These are phyloP conservation scores for Prunus armeniaca DNA, from an alignment of 306 rosid genomes.

Conservation along the genomic window DNA sequence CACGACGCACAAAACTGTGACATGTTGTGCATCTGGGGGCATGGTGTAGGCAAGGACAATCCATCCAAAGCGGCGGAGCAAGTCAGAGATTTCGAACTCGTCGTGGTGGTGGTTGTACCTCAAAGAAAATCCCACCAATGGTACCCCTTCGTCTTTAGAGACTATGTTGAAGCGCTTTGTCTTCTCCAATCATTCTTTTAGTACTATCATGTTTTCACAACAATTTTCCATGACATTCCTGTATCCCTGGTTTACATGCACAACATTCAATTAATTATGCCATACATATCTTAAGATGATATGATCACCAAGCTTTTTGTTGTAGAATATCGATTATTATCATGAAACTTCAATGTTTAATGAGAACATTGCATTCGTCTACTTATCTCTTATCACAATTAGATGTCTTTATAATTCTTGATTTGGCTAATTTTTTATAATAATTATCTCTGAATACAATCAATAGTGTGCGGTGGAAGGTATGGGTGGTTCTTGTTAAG, in stretches of 20 bases:
- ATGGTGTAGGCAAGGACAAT: constrained; percentile 92
- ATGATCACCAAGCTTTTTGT: background rate
- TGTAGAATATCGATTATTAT: no score
- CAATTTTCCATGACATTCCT: constrained; percentile 88
- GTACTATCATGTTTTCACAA: constrained; percentile 78
- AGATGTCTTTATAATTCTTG: background rate
- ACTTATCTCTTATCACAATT: background rate
- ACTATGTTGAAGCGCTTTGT: constrained; percentile 64
- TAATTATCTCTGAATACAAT: background rate
- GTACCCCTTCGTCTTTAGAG: constrained; percentile 83
- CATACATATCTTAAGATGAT: background rate
- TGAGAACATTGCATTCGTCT: no score
- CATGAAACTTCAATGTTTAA: no score
- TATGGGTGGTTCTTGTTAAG: no score
- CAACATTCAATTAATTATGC: background rate
- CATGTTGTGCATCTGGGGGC: constrained; percentile 82
- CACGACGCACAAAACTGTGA: constrained; percentile 83
- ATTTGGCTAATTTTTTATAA: background rate
- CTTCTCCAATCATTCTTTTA: constrained; percentile 67
- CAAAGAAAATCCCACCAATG: constrained; percentile 81
- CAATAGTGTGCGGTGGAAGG: no score
- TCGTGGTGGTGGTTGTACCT: constrained; percentile 53
- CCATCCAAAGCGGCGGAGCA: constrained; percentile 81
- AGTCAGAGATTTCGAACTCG: constrained; percentile 76
- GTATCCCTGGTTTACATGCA: constrained; percentile 50